Conservation (phyloP, 495 filamentous ascomycete species). For the Podospora appendiculata region DNA sequence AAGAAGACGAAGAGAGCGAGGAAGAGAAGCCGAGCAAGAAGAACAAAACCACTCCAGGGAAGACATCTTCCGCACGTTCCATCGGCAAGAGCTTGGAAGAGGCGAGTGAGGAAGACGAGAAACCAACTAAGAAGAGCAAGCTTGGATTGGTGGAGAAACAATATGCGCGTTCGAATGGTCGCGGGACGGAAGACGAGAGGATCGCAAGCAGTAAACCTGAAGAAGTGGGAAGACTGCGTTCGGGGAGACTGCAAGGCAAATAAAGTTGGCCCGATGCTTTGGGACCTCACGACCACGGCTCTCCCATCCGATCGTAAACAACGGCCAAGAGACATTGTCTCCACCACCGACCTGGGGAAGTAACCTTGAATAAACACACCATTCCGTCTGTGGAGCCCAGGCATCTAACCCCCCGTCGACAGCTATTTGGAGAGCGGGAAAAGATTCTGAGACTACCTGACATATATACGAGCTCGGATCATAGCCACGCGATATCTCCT, state of each 20-base stretch:
- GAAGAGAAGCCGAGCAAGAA: conserved; percentile 20
- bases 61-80: neutral
- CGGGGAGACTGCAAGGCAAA: conserved; percentile 22
- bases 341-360: no score
- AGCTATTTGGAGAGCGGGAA: no score
- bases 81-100: conserved; percentile 5
- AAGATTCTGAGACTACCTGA: no score
- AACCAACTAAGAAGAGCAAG: neutral
- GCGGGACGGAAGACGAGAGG: conserved; percentile 2
- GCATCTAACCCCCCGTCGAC: no score
- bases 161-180: no score
- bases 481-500: neutral
- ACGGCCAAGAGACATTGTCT: no score
- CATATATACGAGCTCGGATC: no score
- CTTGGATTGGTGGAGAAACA: no score
- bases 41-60: conserved; percentile 1
- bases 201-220: neutral
- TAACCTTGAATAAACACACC: no score
- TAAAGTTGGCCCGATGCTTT: neutral
- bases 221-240: conserved; percentile 23
- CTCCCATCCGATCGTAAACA: no score
- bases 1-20: neutral
- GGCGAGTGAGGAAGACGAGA: conserved; percentile 6
- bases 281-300: no score
- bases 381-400: no score